Percentiles rank a stretch among this genome's conserved stretches.
phyloP scores from a whole-genome alignment of 768 basidiomycete species.

The Mycena amicta region DNA sequence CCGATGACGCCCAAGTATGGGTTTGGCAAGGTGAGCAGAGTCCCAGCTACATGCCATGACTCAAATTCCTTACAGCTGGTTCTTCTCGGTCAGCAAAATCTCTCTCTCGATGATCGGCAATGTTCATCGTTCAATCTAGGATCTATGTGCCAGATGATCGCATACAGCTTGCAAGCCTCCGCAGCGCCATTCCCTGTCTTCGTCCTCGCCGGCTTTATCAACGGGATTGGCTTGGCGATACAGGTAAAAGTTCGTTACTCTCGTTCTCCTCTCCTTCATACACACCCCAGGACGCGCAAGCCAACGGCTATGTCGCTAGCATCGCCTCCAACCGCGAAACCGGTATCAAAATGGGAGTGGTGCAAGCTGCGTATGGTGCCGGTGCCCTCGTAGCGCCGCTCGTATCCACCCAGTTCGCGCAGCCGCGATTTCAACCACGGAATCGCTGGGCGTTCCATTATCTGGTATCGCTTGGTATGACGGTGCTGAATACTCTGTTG shows the following conservation, averaged over 20 bases:
- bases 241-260: constrained; percentile 40
- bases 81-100: background rate
- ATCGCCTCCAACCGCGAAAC: constrained; percentile 39
- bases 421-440: constrained; percentile 42
- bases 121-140: constrained; percentile 30
- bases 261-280: constrained; percentile 36
- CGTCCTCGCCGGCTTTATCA: constrained; percentile 37
- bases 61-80: background rate
- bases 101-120: background rate
- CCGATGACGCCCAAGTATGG: constrained; percentile 30
- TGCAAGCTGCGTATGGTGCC: constrained; percentile 50
- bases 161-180: constrained; percentile 48
- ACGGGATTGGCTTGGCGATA: constrained; percentile 34
- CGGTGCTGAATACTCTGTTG: constrained; percentile 43
- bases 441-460: constrained; percentile 60
- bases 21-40: constrained; percentile 21
- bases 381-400: constrained; percentile 56
- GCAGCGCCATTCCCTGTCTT: constrained; percentile 59
- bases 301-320: constrained; percentile 51
- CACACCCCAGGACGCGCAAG: constrained; percentile 49
- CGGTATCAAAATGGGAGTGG: constrained; percentile 48
- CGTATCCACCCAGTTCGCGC: constrained; percentile 49
- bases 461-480: constrained; percentile 53
- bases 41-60: too few species aligned
- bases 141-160: constrained; percentile 44